Conservation (phyloP, 2,329 filamentous ascomycete species). For the Penicillium sp. region DNA sequence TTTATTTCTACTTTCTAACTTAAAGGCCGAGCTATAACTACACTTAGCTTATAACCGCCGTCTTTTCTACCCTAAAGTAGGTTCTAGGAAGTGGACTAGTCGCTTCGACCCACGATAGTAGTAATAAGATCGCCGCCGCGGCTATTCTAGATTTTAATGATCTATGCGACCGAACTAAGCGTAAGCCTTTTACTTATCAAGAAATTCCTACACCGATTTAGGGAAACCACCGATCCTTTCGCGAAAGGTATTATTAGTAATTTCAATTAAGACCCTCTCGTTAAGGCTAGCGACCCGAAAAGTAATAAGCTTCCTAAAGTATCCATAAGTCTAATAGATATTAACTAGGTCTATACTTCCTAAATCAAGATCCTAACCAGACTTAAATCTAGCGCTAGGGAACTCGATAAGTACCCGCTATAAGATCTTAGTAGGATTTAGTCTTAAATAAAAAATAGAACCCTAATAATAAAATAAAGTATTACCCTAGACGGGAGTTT, state of each 20-base stretch:
- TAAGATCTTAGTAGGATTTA: slow-evolving; percentile 3
- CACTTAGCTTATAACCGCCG: not conserved
- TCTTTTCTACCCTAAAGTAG: not conserved
- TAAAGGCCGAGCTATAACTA: no score
- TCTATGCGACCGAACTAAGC: slow-evolving; percentile 16
- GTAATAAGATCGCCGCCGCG: slow-evolving; percentile 12
- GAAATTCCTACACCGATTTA: slow-evolving; percentile 11
- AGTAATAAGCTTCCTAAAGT: slow-evolving; percentile 16
- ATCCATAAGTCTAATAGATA: slow-evolving; percentile 18
- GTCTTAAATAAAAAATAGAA: slow-evolving; percentile 18
- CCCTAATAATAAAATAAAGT: slow-evolving; percentile 14
- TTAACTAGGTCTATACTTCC: slow-evolving; percentile 7
- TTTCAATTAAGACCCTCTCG: slow-evolving; percentile 12
- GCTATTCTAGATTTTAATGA: slow-evolving; percentile 14
- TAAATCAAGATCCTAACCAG: not conserved
- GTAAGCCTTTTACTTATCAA: slow-evolving; percentile 14
- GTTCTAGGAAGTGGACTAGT: slow-evolving; percentile 13
- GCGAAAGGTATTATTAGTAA: not conserved
- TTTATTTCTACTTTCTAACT: no score
- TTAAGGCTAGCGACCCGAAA: slow-evolving; percentile 15
- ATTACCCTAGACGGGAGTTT: slow-evolving; percentile 7
- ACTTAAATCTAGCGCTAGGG: slow-evolving; percentile 9
- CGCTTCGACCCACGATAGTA: slow-evolving; percentile 11
- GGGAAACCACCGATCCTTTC: slow-evolving; percentile 19
- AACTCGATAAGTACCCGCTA: slow-evolving; percentile 6